Conservation (phyloP, 345 rosid species). For the Rhizophora apiculata region DNA sequence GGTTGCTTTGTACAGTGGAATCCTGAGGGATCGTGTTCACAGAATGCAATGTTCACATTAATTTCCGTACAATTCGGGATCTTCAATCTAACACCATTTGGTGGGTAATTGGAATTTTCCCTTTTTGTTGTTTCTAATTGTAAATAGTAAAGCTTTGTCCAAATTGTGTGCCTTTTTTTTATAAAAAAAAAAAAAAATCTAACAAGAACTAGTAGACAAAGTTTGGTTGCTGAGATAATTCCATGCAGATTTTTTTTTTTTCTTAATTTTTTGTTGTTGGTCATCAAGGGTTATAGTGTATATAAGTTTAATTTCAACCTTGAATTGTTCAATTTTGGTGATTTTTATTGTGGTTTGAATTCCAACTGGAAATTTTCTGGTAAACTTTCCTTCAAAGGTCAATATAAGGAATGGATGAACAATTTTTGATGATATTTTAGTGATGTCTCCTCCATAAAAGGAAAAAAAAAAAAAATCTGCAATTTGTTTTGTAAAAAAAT, state of each 20-base stretch:
- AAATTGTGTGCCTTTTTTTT: background rate
- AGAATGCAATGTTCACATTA: slow-evolving; percentile 42
- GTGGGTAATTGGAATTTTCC: background rate
- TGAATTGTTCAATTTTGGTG: too few species aligned
- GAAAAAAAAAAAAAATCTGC: too few species aligned
- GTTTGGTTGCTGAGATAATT: background rate
- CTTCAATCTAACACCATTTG: too few species aligned
- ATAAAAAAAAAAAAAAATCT: too few species aligned
- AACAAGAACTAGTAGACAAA: background rate
- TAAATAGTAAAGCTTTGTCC: slow-evolving; percentile 7
- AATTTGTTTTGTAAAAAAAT: too few species aligned
- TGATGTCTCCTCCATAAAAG: too few species aligned
- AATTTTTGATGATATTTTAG: slow-evolving; percentile 3
- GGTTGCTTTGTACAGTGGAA: slow-evolving; percentile 64
- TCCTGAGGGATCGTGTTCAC: slow-evolving; percentile 56
- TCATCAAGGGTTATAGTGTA: too few species aligned
- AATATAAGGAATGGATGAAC: background rate
- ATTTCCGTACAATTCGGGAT: background rate
- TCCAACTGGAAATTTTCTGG: background rate
- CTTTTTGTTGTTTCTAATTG: background rate
- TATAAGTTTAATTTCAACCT: too few species aligned
- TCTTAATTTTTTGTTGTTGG: too few species aligned
- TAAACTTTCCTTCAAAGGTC: background rate
- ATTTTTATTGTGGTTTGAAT: background rate
- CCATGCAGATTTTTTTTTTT: too few species aligned